Percentiles rank a stretch among this genome's conserved stretches.
Evolutionary conservation across 345 rosid genomes (phyloP).

Genomic region (Psidium friedrichsthalianum): DNA sequence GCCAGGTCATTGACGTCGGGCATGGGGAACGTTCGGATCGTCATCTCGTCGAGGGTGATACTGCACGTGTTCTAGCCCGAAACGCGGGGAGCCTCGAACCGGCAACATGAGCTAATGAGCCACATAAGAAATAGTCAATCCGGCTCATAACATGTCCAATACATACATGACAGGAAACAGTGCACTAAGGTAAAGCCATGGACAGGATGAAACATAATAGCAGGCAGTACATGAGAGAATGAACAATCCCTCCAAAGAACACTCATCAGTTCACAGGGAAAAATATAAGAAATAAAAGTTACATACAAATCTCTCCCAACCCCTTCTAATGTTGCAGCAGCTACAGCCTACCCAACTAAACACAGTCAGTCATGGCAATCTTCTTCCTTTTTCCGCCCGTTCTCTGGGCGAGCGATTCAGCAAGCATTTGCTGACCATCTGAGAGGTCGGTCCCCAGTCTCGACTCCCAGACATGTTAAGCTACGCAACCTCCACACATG

Average conservation of each 20-base stretch:
- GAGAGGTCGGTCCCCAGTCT: background rate
- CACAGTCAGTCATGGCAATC: background rate
- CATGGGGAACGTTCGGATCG: background rate
- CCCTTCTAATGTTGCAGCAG: background rate
- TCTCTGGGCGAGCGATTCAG: background rate
- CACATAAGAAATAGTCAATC: background rate
- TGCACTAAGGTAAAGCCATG: background rate
- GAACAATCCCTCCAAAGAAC: slow-evolving; percentile 22
- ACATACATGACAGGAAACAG: background rate
- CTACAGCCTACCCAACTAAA: slow-evolving; percentile 1
- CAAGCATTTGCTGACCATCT: background rate
- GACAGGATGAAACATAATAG: background rate
- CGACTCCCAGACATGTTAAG: slow-evolving; percentile 7
- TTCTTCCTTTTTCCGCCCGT: background rate
- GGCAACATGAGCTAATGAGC: background rate
- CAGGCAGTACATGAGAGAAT: slow-evolving; percentile 10
- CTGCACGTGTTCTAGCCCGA: background rate
- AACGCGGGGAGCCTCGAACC: background rate
- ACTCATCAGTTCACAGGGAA: background rate
- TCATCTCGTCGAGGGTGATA: background rate
- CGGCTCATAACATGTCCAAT: background rate
- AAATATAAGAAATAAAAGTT: background rate
- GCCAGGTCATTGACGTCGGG: background rate
- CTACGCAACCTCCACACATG: slow-evolving; percentile 69
- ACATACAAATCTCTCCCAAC: background rate